Percentiles rank a stretch among this genome's conserved stretches.
Evolutionary conservation across 148 eudicot species (phyloP).

Genomic region (Spergularia bocconei): DNA sequence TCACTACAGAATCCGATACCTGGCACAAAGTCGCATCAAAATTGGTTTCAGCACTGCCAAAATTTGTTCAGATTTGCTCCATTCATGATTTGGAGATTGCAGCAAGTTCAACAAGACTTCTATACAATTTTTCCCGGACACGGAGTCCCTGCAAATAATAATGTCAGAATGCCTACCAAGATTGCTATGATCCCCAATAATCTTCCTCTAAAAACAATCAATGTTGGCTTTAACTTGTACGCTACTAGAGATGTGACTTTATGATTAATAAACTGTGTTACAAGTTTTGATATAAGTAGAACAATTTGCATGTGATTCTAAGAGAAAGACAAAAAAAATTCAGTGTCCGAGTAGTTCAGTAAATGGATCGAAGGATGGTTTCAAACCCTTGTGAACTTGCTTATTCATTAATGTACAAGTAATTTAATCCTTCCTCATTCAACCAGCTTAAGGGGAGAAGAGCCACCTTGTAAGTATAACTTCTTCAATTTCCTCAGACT

Average conservation of each 20-base stretch:
- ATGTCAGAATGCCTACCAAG: not conserved
- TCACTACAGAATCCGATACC: constrained; percentile 37
- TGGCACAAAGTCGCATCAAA: constrained; percentile 81
- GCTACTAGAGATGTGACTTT: no score
- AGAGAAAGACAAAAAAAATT: no score
- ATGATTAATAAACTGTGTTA: no score
- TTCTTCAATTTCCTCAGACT: no score
- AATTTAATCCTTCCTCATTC: not conserved
- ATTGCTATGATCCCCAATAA: not conserved
- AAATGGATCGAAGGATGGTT: no score
- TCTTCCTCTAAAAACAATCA: no score
- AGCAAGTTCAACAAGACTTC: constrained; percentile 66
- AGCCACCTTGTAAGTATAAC: not conserved
- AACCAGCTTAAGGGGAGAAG: not conserved
- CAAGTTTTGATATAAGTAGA: no score
- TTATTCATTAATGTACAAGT: not conserved
- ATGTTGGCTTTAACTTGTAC: no score
- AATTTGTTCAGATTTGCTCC: constrained; percentile 57
- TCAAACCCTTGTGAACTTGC: not conserved
- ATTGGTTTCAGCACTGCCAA: constrained; percentile 45
- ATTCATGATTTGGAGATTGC: constrained; percentile 49
- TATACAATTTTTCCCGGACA: constrained; percentile 50
- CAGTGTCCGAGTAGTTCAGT: no score
- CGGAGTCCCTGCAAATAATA: constrained; percentile 44
- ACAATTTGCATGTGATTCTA: no score